Evolutionary conservation across 768 basidiomycete genomes (phyloP).

Genomic region (Boletus reticuloceps): DNA sequence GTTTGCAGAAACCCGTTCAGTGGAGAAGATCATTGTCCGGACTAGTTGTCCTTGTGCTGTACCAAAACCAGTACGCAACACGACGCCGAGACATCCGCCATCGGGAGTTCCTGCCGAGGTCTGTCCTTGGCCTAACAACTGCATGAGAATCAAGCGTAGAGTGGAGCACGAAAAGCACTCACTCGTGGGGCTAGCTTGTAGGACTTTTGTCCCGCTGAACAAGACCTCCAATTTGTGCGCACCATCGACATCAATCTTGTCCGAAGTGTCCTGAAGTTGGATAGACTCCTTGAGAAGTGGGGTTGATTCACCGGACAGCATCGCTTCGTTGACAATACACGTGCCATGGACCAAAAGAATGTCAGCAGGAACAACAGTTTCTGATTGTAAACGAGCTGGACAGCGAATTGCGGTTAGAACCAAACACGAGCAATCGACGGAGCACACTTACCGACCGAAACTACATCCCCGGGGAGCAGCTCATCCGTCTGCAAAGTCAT

Average conservation of each 20-base stretch:
- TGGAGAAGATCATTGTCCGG: conserved; percentile 98
- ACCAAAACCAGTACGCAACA: conserved; percentile 94
- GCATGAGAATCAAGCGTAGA: background rate
- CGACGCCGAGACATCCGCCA: conserved; percentile 87
- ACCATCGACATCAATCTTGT: conserved; percentile 82
- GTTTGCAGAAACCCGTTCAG: conserved; percentile 95
- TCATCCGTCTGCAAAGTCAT: conserved; percentile 76
- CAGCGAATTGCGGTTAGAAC: background rate
- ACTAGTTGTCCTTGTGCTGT: conserved; percentile 97
- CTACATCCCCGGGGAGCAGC: conserved; percentile 88
- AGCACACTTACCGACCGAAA: conserved; percentile 65
- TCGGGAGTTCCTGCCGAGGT: conserved; percentile 72
- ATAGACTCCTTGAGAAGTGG: conserved; percentile 96
- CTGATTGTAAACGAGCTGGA: conserved; percentile 63
- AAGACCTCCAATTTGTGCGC: conserved; percentile 84
- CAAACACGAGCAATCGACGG: background rate
- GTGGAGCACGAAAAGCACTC: conserved; percentile 11
- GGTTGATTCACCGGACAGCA: conserved; percentile 98
- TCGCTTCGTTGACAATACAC: conserved; percentile 97
- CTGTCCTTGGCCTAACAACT: conserved; percentile 27
- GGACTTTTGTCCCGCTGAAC: conserved; percentile 95
- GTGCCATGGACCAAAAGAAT: conserved; percentile 90
- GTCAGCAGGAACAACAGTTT: conserved; percentile 91
- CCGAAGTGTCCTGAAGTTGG: conserved; percentile 71
- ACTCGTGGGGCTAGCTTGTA: conserved; percentile 65